Base-by-base conservation (phyloP, 805 yeast genomes). In the Candida insectorum region DNA sequence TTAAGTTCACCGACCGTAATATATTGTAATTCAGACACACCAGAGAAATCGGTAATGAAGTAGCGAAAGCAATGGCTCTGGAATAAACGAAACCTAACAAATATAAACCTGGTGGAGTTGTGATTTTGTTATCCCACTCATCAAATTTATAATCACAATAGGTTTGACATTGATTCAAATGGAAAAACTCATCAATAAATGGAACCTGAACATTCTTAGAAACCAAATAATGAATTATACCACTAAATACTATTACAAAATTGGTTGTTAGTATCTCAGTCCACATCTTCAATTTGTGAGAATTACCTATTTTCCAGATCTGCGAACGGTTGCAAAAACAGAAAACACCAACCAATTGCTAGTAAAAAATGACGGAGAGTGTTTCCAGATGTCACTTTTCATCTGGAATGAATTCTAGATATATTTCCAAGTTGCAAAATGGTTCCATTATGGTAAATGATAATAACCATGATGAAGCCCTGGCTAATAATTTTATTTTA, bases 21-120 rank as follows among this genome's bases (percentile, higher is more conserved):
- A 51, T 41, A 19, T 41, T 39, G 21, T 43, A 32, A 28, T 49
- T 40, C 16, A 15, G 29, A 33, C 61, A 56, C 1, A 47, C 34
- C 10, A 18, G 18, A 16, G 23, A 24, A 8, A 31, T 17, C 8
- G 36, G 34, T 4, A 9, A 9, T 8, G 23, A 14, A 2, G 37
- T 15, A 5, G 36, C 12, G 3, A 22, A 10, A 24, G 36, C 14
- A 39, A 78, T 41, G 3, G 69, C 31, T 22, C 58, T 58, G 6
- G 62, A 28, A 40, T 68, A 73, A 3, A 44, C 41, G 20, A 58
- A 57, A 4, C 75, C 77, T 7, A 75, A 42, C 5, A 56, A 36
- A 52, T 93, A 91, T 12, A 91, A 62, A 0, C 97, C 98, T 1
- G 97, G 97, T 1, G 98, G 98, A 0, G 98, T 93, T 2, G 98